Percentiles rank a stretch among this genome's conserved stretches.
Evolutionary conservation across 2,329 filamentous ascomycete genomes (phyloP).

Genomic region (Nemania sp.): DNA sequence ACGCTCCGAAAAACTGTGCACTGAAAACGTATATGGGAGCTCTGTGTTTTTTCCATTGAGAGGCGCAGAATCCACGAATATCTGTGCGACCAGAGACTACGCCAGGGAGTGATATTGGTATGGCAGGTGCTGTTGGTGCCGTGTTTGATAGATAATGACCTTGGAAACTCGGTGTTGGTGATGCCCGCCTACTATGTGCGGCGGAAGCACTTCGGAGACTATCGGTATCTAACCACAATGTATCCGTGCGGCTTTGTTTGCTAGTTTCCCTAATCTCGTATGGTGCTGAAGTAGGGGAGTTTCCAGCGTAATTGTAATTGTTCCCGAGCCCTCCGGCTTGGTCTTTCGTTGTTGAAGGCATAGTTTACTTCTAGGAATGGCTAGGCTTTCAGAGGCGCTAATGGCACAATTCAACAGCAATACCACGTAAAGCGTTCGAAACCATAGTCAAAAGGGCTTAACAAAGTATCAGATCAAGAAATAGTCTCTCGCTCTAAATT

Average conservation of each 20-base stretch:
- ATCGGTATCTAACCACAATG: conserved; percentile 36
- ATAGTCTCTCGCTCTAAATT: neutral
- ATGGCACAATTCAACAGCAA: neutral
- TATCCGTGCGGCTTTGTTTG: conserved; percentile 3
- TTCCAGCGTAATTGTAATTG: neutral
- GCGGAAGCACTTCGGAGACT: conserved; percentile 45
- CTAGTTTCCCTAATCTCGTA: neutral
- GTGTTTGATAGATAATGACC: conserved; percentile 10
- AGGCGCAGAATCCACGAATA: conserved; percentile 19
- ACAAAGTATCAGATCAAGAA: neutral
- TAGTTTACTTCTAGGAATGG: conserved; percentile 4
- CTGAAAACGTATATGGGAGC: conserved; percentile 73
- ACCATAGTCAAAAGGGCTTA: neutral
- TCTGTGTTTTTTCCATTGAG: conserved; percentile 59
- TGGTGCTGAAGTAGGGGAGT: neutral
- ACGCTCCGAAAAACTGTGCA: conserved; percentile 77
- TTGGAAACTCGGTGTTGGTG: conserved; percentile 27
- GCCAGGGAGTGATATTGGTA: neutral
- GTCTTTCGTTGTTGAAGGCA: conserved; percentile 1
- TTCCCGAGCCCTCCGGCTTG: neutral
- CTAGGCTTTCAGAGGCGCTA: neutral
- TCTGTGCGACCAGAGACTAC: neutral
- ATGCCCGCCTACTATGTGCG: conserved; percentile 40
- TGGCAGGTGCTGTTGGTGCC: conserved; percentile 5
- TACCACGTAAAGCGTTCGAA: neutral